These are phyloP conservation scores for Eutypa lata DNA, from an alignment of 2,329 filamentous ascomycete genomes.

Conservation along the genomic window DNA sequence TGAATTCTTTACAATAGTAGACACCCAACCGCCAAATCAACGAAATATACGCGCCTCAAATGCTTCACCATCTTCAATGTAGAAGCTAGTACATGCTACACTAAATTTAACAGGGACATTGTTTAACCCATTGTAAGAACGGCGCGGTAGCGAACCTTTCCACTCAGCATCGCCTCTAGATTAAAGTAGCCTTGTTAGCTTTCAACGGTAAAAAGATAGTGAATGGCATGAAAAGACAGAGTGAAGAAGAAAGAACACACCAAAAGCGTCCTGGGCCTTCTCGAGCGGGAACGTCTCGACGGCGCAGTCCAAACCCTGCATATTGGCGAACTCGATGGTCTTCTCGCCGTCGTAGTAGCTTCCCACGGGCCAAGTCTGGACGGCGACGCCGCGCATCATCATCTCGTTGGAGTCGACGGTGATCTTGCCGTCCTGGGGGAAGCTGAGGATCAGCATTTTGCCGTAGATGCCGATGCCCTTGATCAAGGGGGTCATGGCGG, in stretches of 20 bases:
- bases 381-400: conserved; percentile 10
- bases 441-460: conserved; percentile 12
- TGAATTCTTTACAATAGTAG: too few relatives aligned
- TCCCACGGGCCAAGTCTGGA: conserved; percentile 14
- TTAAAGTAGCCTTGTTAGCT: background rate
- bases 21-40: too few relatives aligned
- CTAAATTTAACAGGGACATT: background rate
- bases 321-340: conserved; percentile 11
- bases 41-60: too few relatives aligned
- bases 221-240: background rate
- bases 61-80: too few relatives aligned
- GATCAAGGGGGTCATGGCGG: conserved; percentile 8
- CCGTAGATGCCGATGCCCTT: conserved; percentile 11
- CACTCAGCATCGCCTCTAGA: conserved; percentile 9
- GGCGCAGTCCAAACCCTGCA: conserved; percentile 9
- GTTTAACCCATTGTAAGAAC: conserved; percentile 7
- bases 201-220: too few relatives aligned
- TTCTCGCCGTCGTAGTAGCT: conserved; percentile 10
- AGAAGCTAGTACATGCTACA: background rate
- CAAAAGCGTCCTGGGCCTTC: conserved; percentile 12
- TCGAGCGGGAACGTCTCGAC: conserved; percentile 12
- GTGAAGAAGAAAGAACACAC: conserved; percentile 5
- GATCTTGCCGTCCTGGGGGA: conserved; percentile 6
- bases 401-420: conserved; percentile 10
- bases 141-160: conserved; percentile 11